Evolutionary conservation across 2,329 filamentous ascomycete genomes (phyloP).

Genomic region (Diaporthe sp.): DNA sequence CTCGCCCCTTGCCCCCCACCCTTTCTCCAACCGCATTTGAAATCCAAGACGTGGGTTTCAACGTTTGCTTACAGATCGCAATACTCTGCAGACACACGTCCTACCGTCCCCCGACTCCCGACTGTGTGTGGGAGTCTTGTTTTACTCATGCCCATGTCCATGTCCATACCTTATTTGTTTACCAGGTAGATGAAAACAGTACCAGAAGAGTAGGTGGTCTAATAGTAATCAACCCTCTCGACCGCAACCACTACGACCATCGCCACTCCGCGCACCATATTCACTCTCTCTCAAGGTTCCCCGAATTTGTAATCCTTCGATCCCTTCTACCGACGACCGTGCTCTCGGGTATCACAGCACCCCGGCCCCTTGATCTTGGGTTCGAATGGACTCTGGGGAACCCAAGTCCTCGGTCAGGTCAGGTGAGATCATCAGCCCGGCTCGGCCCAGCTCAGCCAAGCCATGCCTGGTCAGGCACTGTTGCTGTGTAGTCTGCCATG

Average conservation of each 20-base stretch:
- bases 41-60: slow-evolving; percentile 29
- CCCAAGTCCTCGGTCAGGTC: slow-evolving; percentile 4
- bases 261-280: background rate
- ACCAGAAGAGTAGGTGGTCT: background rate
- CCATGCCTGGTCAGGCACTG: too few species aligned
- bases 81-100: background rate
- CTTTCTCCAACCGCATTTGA: slow-evolving; percentile 5
- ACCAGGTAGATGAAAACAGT: background rate
- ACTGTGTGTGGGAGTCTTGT: background rate
- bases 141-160: background rate
- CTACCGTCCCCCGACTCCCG: background rate
- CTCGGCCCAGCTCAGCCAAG: background rate
- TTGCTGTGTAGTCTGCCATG: background rate
- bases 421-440: background rate
- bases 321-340: background rate
- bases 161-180: background rate
- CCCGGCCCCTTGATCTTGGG: slow-evolving; percentile 12
- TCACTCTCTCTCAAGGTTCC: slow-evolving; percentile 2
- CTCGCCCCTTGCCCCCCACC: background rate
- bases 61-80: slow-evolving; percentile 22
- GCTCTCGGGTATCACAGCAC: slow-evolving; percentile 20
- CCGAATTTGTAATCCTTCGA: slow-evolving; percentile 9
- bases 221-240: background rate
- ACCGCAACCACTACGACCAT: background rate
- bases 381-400: background rate